Base-by-base conservation (phyloP, 2,329 filamentous ascomycete genomes). In the Lachnellula hyalina region DNA sequence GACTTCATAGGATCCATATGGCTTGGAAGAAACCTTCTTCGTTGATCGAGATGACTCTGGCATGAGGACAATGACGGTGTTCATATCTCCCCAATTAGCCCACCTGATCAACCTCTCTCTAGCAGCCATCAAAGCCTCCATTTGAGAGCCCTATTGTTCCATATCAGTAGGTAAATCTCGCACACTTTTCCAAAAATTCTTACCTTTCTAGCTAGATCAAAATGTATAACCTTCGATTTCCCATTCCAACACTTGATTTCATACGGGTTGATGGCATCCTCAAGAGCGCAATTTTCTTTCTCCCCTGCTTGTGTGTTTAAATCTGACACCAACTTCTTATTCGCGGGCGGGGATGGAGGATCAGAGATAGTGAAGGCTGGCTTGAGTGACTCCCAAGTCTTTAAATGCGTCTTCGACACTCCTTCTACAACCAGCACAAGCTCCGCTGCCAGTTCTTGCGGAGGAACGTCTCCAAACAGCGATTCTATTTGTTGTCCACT, bases 361-460 rank as follows among this genome's bases (percentile, higher is more conserved):
- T 76, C 76, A 35, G 69, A 66, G 55, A 78, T 76, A 6, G 72
- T 74, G 56, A 85, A 85, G 1, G 77, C 72, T 11, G 76, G 75
- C 25, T 72, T 67, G 21, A 70, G 56, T 17, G 63, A 60, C 40
- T 59, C 67, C 49, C 77, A 70, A 7, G 75, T 71, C n/a, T 74
- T 70, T 53, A 75, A 72, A 23, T 80, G 53, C 41, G 67, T 60
- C 49, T 69, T 62, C 50, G 72, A 77, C 70, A 80, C 73, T 64
- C 84, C 81, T 65, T 85, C 78, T 49, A 86, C 72, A 61, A 83
- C 69, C 50, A 86, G 71, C 25, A 87, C 70, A 40, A 87, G 75
- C 69, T 89, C 83, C 58, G 64, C 28, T 54, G 55, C 53, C 52
- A 62, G 58, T 28, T 65, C 57, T 41, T 54, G 47, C 28, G 49